A percentile compares a stretch with the other conserved stretches of the same genome.
phyloP scores from a whole-genome alignment of 2,329 filamentous ascomycete genomes.

The Xylogone sp. region DNA sequence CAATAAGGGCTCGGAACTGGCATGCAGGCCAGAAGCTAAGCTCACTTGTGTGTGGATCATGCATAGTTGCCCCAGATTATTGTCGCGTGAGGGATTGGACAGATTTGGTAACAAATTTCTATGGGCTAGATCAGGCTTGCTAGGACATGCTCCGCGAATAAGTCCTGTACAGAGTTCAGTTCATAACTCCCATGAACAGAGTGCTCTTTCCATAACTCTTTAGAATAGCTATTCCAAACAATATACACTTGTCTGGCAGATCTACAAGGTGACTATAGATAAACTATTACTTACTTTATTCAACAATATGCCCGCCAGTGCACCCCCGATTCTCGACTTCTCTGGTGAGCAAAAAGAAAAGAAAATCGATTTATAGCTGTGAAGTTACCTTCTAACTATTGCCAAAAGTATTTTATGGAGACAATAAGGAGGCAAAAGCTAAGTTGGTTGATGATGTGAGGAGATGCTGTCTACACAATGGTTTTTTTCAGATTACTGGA shows the following conservation, averaged over 20 bases:
- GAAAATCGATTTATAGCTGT: neutral
- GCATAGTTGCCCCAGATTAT: neutral
- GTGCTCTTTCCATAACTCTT: neutral
- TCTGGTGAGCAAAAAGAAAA: slow-evolving; percentile 14
- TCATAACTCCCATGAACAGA: neutral
- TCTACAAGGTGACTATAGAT: too few species aligned
- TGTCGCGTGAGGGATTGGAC: neutral
- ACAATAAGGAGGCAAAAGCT: slow-evolving; percentile 24
- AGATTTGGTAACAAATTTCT: neutral
- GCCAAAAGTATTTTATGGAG: slow-evolving; percentile 24
- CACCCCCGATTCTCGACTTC: slow-evolving; percentile 31
- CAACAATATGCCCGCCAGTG: slow-evolving; percentile 5
- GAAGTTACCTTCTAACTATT: neutral
- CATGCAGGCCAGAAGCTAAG: neutral
- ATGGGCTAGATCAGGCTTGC: neutral
- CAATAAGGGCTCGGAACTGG: neutral
- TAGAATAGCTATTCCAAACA: neutral
- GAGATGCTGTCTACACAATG: slow-evolving; percentile 37
- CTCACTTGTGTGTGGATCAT: neutral
- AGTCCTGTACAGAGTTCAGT: neutral
- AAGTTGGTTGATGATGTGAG: slow-evolving; percentile 34
- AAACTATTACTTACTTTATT: neutral
- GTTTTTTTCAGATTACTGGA: slow-evolving; percentile 49
- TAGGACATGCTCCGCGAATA: neutral
- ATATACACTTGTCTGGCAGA: too few species aligned